A percentile compares a stretch with the other conserved stretches of the same genome.
These are phyloP conservation scores for Toxicodendron radicans DNA, from an alignment of 345 rosid species.

Conservation along the genomic window DNA sequence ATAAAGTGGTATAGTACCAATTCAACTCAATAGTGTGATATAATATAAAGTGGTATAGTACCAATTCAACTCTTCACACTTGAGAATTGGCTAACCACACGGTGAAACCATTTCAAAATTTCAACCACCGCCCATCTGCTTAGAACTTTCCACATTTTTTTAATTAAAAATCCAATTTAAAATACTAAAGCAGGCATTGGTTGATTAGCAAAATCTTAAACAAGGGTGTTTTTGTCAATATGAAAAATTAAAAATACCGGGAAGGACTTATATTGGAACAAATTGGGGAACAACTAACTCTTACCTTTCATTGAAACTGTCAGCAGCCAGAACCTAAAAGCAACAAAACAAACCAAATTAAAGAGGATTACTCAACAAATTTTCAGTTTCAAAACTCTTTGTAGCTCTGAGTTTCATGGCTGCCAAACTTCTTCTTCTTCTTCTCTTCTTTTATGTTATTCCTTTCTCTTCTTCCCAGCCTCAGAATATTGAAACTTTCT, in stretches of 20 bases:
- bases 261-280: constrained; percentile 7
- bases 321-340: constrained; percentile 27
- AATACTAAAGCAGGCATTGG: neutral
- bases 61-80: neutral
- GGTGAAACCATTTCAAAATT: constrained; percentile 27
- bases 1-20: neutral
- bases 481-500: constrained; percentile 66
- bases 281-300: constrained; percentile 37
- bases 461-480: constrained; percentile 44
- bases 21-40: neutral
- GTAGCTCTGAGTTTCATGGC: constrained; percentile 36
- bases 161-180: neutral
- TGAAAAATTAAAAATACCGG: constrained; percentile 4
- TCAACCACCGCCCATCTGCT: constrained; percentile 27
- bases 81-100: neutral
- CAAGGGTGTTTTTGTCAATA: constrained; percentile 11
- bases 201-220: neutral
- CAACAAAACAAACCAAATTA: constrained; percentile 10
- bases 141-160: neutral
- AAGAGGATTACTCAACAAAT: neutral
- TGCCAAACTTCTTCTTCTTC: constrained; percentile 30
- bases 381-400: constrained; percentile 19
- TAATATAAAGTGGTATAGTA: neutral
- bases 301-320: constrained; percentile 27
- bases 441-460: constrained; percentile 15